Percentiles rank a stretch among this genome's conserved stretches.
Conservation (phyloP, 805 yeast genomes). For the Limtongozyma cylindracea region DNA sequence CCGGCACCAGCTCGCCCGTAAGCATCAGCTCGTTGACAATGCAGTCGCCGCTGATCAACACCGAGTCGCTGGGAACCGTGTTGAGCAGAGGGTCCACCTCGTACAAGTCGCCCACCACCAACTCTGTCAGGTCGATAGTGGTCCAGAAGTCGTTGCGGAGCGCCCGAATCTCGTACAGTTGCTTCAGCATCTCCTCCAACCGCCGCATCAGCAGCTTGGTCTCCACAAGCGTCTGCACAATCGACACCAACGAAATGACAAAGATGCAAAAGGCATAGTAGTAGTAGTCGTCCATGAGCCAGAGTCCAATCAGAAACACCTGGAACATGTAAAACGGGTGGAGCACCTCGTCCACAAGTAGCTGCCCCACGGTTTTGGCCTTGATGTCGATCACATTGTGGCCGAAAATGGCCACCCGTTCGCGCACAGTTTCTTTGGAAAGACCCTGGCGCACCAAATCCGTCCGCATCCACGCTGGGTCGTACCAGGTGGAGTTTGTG, state of each 20-base stretch:
- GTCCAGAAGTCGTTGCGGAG: constrained; percentile 90
- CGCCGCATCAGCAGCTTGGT: constrained; percentile 54
- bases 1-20: constrained; percentile 97
- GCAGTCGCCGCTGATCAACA: constrained; percentile 75
- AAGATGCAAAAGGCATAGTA: constrained; percentile 89
- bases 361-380: constrained; percentile 37
- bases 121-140: constrained; percentile 42
- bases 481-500: constrained; percentile 75
- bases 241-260: constrained; percentile 59
- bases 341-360: constrained; percentile 65
- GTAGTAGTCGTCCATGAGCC: constrained; percentile 83
- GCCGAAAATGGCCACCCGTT: constrained; percentile 54
- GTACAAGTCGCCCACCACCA: constrained; percentile 91
- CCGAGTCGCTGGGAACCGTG: constrained; percentile 70
- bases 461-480: constrained; percentile 41
- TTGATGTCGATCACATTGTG: constrained; percentile 48
- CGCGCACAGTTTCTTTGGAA: constrained; percentile 30
- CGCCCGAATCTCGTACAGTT: constrained; percentile 65
- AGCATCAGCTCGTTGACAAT: constrained; percentile 95
- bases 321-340: constrained; percentile 95
- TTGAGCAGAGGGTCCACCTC: constrained; percentile 71
- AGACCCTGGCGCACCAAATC: constrained; percentile 50
- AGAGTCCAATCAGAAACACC: constrained; percentile 68
- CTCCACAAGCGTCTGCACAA: constrained; percentile 62
- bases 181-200: constrained; percentile 45